phyloP scores from a whole-genome alignment of 1,284 basidiomycete genomes.

The Somion occarium region DNA sequence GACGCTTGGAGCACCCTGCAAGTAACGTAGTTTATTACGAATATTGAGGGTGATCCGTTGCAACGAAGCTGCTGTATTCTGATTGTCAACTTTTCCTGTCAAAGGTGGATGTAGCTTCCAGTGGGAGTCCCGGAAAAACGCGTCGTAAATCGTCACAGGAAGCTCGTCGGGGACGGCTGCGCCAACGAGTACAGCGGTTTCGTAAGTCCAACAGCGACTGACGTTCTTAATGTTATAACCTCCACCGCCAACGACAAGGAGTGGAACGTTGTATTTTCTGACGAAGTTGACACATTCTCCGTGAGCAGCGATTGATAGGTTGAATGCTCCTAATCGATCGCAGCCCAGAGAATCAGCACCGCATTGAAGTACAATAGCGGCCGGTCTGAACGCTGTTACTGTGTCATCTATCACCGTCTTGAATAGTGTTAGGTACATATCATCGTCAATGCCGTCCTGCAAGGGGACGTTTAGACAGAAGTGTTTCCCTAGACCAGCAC shows the following conservation, averaged over 20 bases:
- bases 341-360: conserved; percentile 96
- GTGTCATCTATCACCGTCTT: conserved; percentile 95
- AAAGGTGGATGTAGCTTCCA: conserved; percentile 93
- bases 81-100: conserved; percentile 88
- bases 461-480: conserved; percentile 96
- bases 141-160: conserved; percentile 87
- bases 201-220: conserved; percentile 98
- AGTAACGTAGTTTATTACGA: conserved; percentile 87
- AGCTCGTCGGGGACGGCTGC: conserved; percentile 82
- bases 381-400: conserved; percentile 85
- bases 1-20: conserved; percentile 94
- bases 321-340: conserved; percentile 95
- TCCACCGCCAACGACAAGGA: conserved; percentile 91
- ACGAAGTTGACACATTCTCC: conserved; percentile 98
- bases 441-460: conserved; percentile 96
- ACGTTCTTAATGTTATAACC: conserved; percentile 97
- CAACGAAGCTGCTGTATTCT: conserved; percentile 79
- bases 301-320: conserved; percentile 97
- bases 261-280: conserved; percentile 85
- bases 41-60: conserved; percentile 86
- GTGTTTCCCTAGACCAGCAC: conserved; percentile 86
- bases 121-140: conserved; percentile 88
- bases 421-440: conserved; percentile 93
- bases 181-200: conserved; percentile 91
- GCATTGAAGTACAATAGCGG: conserved; percentile 93